Conservation (phyloP, 2,329 filamentous ascomycete species). For the Colletotrichum sp. region DNA sequence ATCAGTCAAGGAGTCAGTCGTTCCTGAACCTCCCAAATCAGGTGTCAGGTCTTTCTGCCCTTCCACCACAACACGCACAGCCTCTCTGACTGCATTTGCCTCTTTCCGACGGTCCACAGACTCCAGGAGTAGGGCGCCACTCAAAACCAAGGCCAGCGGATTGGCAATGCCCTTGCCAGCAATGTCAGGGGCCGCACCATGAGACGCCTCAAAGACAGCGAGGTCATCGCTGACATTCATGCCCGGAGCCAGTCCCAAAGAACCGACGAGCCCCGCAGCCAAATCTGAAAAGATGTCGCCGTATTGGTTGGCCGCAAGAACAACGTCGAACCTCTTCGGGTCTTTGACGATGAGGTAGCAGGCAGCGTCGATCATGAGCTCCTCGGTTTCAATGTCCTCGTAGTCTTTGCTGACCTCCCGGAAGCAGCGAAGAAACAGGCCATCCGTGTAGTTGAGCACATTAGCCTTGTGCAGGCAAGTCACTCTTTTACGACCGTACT, state of each 20-base stretch:
- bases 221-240: slow-evolving; percentile 95
- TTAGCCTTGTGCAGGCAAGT: slow-evolving; percentile 99
- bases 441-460: slow-evolving; percentile 96
- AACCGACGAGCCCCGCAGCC: slow-evolving; percentile 86
- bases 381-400: slow-evolving; percentile 70
- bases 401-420: slow-evolving; percentile 55
- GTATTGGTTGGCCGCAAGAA: slow-evolving; percentile 96
- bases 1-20: not conserved
- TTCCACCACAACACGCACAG: not conserved
- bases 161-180: slow-evolving; percentile 92
- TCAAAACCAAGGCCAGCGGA: slow-evolving; percentile 93
- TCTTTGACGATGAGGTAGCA: slow-evolving; percentile 99
- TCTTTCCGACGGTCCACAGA: slow-evolving; percentile 66
- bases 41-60: not conserved
- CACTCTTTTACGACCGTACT: slow-evolving; percentile 57
- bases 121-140: slow-evolving; percentile 92
- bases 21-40: not conserved
- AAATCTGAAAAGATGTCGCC: slow-evolving; percentile 96
- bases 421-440: slow-evolving; percentile 68
- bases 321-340: slow-evolving; percentile 93
- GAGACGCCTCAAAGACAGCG: slow-evolving; percentile 97
- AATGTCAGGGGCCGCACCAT: slow-evolving; percentile 95
- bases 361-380: slow-evolving; percentile 99
- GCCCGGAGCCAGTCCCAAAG: slow-evolving; percentile 87
- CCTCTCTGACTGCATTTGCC: not conserved